Conservation (phyloP, 1,139 yeast species). For the Candida dubliniensis region DNA sequence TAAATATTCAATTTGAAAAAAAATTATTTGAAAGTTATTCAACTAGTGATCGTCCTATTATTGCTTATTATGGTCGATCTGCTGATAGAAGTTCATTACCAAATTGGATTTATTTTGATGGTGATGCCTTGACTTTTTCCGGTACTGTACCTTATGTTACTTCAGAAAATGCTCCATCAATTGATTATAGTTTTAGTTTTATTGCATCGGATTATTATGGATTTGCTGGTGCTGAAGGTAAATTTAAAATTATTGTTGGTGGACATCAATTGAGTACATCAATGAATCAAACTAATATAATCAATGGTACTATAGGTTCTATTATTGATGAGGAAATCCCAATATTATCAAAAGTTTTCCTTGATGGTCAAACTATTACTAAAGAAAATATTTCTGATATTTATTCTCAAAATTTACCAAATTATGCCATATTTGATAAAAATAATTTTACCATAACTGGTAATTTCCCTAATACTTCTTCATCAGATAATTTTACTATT, state of each 20-base stretch:
- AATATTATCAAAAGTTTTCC: constrained; percentile 47
- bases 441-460: constrained; percentile 54
- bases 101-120: constrained; percentile 77
- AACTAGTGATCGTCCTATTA: constrained; percentile 46
- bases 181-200: constrained; percentile 66
- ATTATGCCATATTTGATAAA: constrained; percentile 56
- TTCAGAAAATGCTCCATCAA: constrained; percentile 85
- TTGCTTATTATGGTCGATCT: constrained; percentile 82
- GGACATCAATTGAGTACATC: constrained; percentile 80
- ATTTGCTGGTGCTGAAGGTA: constrained; percentile 68
- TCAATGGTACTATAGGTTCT: constrained; percentile 69
- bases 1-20: constrained; percentile 60
- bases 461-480: constrained; percentile 49
- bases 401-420: constrained; percentile 49
- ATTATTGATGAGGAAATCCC: constrained; percentile 62
- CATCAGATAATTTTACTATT: constrained; percentile 51
- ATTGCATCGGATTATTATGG: constrained; percentile 81
- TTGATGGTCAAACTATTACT: constrained; percentile 57
- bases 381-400: constrained; percentile 56
- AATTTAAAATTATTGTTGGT: constrained; percentile 76
- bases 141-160: constrained; percentile 90
- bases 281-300: constrained; percentile 47
- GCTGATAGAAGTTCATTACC: constrained; percentile 85
- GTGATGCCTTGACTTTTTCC: constrained; percentile 61
- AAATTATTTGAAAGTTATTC: constrained; percentile 52